A percentile compares a stretch with the other conserved stretches of the same genome.
These are phyloP conservation scores for Glycine latifolia DNA, from an alignment of 306 rosid species.

Conservation along the genomic window DNA sequence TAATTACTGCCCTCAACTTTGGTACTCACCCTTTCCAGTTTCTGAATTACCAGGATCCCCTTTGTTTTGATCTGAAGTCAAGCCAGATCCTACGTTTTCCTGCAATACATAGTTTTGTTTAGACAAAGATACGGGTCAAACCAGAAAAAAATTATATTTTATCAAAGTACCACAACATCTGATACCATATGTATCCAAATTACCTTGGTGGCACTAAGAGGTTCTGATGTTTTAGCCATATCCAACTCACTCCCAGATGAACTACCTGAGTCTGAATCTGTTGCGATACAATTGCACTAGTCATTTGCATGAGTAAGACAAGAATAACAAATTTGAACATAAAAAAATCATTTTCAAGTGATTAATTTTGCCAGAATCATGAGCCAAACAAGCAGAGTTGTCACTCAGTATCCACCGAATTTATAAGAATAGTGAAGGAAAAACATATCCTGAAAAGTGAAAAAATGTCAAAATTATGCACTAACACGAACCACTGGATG, in stretches of 20 bases:
- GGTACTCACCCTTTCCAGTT: constrained; percentile 67
- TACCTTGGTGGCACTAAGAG: constrained; percentile 68
- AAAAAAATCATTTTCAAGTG: constrained; percentile 4
- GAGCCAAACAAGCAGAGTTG: constrained; percentile 19
- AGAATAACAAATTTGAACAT: constrained; percentile 27
- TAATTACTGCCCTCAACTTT: constrained; percentile 35
- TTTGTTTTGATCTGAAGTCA: constrained; percentile 55
- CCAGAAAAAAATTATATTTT: not conserved
- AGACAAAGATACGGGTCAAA: constrained; percentile 5
- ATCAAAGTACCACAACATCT: constrained; percentile 16
- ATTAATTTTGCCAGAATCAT: constrained; percentile 21
- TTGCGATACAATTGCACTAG: constrained; percentile 34
- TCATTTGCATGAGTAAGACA: constrained; percentile 34
- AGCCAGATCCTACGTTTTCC: constrained; percentile 64
- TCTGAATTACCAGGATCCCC: constrained; percentile 62
- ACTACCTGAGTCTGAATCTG: constrained; percentile 86
- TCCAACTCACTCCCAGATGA: constrained; percentile 82
- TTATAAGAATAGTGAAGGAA: constrained; percentile 7
- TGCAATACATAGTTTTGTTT: constrained; percentile 49
- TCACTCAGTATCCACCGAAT: not conserved
- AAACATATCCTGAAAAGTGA: constrained; percentile 37
- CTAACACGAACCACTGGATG: constrained; percentile 83
- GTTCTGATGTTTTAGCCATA: constrained; percentile 65
- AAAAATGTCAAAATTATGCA: constrained; percentile 44
- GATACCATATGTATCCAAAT: constrained; percentile 19